A percentile compares a stretch with the other conserved stretches of the same genome.
Conservation (phyloP, 805 yeast species). For the Metschnikowia santaceciliae region DNA sequence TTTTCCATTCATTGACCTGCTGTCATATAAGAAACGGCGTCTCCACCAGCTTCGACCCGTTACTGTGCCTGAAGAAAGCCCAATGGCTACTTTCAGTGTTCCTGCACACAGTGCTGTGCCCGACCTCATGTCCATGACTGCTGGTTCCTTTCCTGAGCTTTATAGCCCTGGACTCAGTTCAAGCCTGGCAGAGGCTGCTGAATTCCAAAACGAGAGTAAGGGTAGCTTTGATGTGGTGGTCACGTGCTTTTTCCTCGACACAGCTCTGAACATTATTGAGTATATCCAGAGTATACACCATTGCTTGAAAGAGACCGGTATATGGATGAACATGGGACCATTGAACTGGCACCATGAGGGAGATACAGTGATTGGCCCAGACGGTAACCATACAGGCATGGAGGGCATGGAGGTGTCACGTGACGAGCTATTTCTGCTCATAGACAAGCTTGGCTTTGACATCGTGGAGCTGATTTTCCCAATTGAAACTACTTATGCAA, state of each 20-base stretch:
- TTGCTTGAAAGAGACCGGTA: constrained; percentile 42
- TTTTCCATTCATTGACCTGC: constrained; percentile 53
- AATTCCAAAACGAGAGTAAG: constrained; percentile 26
- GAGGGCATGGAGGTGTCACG: constrained; percentile 58
- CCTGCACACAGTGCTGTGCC: not conserved
- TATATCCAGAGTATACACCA: constrained; percentile 48
- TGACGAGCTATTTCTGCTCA: constrained; percentile 49
- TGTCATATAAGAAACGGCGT: constrained; percentile 44
- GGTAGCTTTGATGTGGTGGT: constrained; percentile 42
- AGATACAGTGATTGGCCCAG: constrained; percentile 23
- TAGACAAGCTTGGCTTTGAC: constrained; percentile 48
- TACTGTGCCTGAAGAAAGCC: constrained; percentile 50
- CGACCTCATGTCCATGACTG: constrained; percentile 63
- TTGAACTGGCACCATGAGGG: constrained; percentile 67
- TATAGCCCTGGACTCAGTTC: constrained; percentile 41
- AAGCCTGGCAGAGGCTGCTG: constrained; percentile 33
- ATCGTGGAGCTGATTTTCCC: constrained; percentile 42
- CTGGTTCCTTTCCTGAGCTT: constrained; percentile 68
- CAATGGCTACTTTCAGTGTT: constrained; percentile 28
- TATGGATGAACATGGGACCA: constrained; percentile 69
- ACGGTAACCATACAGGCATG: constrained; percentile 8
- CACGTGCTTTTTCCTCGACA: constrained; percentile 62
- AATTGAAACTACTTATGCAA: constrained; percentile 50
- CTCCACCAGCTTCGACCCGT: constrained; percentile 48
- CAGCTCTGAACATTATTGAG: constrained; percentile 56